These are phyloP conservation scores for Centella asiatica DNA, from an alignment of 129 eudicot species.

Conservation along the genomic window DNA sequence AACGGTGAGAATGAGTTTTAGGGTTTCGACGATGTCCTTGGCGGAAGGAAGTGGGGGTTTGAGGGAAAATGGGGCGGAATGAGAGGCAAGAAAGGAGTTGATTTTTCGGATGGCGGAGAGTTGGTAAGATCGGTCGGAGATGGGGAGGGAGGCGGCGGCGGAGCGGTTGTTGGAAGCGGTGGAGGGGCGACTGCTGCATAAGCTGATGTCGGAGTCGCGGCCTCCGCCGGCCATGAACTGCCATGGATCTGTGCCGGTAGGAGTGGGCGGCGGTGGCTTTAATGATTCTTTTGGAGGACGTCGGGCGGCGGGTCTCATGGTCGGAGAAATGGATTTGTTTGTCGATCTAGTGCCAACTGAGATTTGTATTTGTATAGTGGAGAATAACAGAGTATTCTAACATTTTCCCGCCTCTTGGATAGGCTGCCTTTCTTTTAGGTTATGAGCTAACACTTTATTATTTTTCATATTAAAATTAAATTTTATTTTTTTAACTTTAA, in stretches of 20 bases:
- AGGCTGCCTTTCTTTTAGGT: too few relatives aligned
- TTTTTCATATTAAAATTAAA: too few relatives aligned
- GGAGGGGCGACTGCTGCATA: conserved; percentile 62
- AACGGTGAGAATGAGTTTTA: conserved; percentile 44
- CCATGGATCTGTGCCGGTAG: conserved; percentile 45
- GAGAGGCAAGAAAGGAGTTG: conserved; percentile 50
- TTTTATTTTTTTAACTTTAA: too few relatives aligned
- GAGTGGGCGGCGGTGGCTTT: conserved; percentile 23
- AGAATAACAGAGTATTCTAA: too few relatives aligned
- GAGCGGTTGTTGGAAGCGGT: conserved; percentile 20
- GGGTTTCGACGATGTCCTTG: conserved; percentile 58
- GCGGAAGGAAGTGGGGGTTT: conserved; percentile 62
- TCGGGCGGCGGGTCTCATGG: conserved; percentile 55
- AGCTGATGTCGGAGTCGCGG: conserved; percentile 89
- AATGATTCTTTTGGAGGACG: conserved; percentile 40
- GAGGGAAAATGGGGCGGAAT: conserved; percentile 27
- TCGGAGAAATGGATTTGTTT: background rate
- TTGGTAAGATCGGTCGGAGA: conserved; percentile 51
- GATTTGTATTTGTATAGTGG: background rate
- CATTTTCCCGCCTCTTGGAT: background rate
- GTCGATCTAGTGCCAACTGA: background rate
- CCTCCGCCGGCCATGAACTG: conserved; percentile 24
- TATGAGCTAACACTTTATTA: too few relatives aligned
- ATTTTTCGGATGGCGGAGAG: conserved; percentile 45
- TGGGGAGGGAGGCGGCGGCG: conserved; percentile 13